Evolutionary conservation across 2,329 filamentous ascomycete genomes (phyloP), one percentile per base, ranked within the genome.

Genomic region (Penicillium sp.): DNA sequence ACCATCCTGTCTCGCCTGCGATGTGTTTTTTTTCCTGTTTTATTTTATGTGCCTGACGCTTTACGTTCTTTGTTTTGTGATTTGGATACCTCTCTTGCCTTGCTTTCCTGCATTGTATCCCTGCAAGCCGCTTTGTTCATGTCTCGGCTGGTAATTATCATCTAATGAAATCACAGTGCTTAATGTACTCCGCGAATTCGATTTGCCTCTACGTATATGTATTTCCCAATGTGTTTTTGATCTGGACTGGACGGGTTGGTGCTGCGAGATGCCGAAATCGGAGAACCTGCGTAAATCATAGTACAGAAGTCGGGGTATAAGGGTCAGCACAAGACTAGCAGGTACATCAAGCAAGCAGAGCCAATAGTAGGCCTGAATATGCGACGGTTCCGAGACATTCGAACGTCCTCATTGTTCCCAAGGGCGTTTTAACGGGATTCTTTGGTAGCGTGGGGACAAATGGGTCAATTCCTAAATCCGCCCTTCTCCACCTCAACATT

Each of bases 51-150:
- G 34, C 53, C 40, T 32, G 31, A 44, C 51, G 53, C 27, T n/a
- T 49, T 10, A 14, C 31, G n/a, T 52, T 57, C 53, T 54, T 57
- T 32, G 42, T 58, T 64, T 36, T 36, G 56, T 47, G 52, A 62
- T 55, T 56, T 65, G 61, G 63, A 65, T 65, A 65, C 63, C 63
- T 65, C 62, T 54, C 59, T 52, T 62, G 62, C 62, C 57, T 52
- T 56, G 56, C 38, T 49, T 50, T 55, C 54, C 44, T 56, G 61
- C 60, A 60, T 65, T 61, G 60, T 63, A 60, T 57, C 60, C 56
- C 61, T 56, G 57, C 61, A 57, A 61, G 55, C 55, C 58, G 44
- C 34, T 42, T 22, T 52, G 43, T 57, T 56, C 36, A 55, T 50
- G 52, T 39, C 52, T 53, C 55, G 60, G 57, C 58, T 63, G 59